A percentile compares a stretch with the other conserved stretches of the same genome.
These are phyloP conservation scores for Termitomyces sp. DNA, from an alignment of 768 basidiomycete species.

Conservation along the genomic window DNA sequence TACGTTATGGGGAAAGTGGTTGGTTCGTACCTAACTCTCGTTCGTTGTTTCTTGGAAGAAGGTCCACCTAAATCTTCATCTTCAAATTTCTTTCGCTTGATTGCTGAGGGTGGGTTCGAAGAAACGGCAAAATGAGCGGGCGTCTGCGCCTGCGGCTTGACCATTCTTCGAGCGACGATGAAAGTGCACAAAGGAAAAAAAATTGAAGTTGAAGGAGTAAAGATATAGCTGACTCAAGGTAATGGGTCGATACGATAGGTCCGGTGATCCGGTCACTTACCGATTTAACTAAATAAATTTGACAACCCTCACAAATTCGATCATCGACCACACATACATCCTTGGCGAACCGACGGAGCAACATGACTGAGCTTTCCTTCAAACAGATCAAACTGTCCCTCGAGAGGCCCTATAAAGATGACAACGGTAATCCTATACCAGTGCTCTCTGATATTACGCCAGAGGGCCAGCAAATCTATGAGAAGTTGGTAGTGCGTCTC, in stretches of 20 bases:
- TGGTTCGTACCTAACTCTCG: slow-evolving; percentile 62
- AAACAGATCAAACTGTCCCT: slow-evolving; percentile 62
- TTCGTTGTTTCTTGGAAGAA: slow-evolving; percentile 62
- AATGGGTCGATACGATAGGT: slow-evolving; percentile 11
- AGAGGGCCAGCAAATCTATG: slow-evolving; percentile 64
- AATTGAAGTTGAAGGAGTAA: slow-evolving; percentile 3
- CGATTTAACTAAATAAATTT: not conserved
- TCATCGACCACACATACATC: not conserved
- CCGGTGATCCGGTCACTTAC: slow-evolving; percentile 14
- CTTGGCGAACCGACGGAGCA: not conserved
- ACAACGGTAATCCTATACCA: slow-evolving; percentile 57
- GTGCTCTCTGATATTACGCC: slow-evolving; percentile 62
- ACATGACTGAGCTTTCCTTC: slow-evolving; percentile 36
- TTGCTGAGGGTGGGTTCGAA: slow-evolving; percentile 22
- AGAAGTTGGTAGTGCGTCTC: slow-evolving; percentile 48
- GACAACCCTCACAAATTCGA: not conserved
- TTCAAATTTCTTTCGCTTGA: slow-evolving; percentile 60
- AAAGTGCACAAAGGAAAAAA: not conserved
- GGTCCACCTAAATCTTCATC: slow-evolving; percentile 43
- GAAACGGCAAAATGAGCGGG: slow-evolving; percentile 10
- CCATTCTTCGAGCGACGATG: slow-evolving; percentile 19
- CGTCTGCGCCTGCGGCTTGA: slow-evolving; percentile 27
- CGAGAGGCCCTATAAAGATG: slow-evolving; percentile 79
- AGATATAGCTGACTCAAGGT: slow-evolving; percentile 11
- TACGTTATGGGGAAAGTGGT: not conserved